These are phyloP conservation scores for Alloteropsis semialata DNA, from an alignment of 176 grass and related monocot genomes.

Conservation along the genomic window DNA sequence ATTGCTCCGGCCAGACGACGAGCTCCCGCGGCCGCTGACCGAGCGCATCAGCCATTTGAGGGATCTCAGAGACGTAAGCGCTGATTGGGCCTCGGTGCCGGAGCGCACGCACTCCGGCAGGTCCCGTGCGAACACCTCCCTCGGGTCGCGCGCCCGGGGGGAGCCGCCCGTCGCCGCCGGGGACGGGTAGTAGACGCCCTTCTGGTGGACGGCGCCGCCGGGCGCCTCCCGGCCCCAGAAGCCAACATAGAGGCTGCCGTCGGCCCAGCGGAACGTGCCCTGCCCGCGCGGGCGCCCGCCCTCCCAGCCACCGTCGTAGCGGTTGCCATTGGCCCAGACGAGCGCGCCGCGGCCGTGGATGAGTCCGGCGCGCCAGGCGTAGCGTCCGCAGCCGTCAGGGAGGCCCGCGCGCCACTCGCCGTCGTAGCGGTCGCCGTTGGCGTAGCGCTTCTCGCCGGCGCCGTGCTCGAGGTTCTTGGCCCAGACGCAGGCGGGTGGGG, in stretches of 20 bases:
- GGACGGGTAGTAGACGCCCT: constrained; percentile 85
- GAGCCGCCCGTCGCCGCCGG: constrained; percentile 35
- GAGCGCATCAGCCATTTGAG: constrained; percentile 65
- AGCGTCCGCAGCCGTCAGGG: constrained; percentile 68
- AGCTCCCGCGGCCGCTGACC: constrained; percentile 36
- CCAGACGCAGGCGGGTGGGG: no score
- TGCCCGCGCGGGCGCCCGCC: constrained; percentile 61
- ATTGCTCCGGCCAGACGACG: constrained; percentile 23
- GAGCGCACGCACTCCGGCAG: constrained; percentile 55
- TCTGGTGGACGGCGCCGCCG: constrained; percentile 55
- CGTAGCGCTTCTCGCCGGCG: constrained; percentile 67
- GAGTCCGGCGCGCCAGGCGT: constrained; percentile 59
- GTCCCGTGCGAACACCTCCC: constrained; percentile 63
- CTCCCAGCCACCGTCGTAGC: constrained; percentile 90
- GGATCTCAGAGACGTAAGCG: constrained; percentile 64
- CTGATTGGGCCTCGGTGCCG: constrained; percentile 49
- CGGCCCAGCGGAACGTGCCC: constrained; percentile 79
- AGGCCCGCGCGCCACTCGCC: constrained; percentile 74
- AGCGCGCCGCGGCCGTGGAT: constrained; percentile 77
- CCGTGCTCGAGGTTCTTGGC: constrained; percentile 84
- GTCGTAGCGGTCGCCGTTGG: constrained; percentile 76
- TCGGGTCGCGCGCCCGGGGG: constrained; percentile 57
- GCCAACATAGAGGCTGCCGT: constrained; percentile 76
- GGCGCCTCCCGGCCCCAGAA: constrained; percentile 54
- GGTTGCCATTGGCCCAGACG: constrained; percentile 73